phyloP scores from a whole-genome alignment of 768 basidiomycete genomes.

The Mrakia blollopis region DNA sequence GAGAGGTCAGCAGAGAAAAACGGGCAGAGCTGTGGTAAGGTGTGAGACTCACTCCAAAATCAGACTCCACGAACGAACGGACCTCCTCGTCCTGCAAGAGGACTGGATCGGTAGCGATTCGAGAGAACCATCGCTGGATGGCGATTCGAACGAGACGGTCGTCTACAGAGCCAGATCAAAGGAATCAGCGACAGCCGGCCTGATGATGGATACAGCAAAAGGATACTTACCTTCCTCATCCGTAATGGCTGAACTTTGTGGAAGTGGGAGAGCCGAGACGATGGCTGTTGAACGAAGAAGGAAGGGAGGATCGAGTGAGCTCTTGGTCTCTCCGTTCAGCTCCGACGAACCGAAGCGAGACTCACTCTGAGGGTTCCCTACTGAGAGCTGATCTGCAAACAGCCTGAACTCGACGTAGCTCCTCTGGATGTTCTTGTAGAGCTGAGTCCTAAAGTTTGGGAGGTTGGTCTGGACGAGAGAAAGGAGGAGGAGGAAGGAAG shows the following conservation, averaged over 20 bases:
- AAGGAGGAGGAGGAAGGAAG: background rate
- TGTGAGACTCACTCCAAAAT: conserved; percentile 64
- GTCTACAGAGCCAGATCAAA: conserved; percentile 48
- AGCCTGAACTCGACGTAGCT: conserved; percentile 92
- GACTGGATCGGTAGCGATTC: conserved; percentile 88
- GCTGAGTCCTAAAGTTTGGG: conserved; percentile 56
- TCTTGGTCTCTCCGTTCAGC: background rate
- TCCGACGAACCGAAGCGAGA: background rate
- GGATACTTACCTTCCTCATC: conserved; percentile 71
- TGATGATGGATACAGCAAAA: background rate
- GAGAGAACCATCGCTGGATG: conserved; percentile 88
- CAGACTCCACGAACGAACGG: conserved; percentile 90
- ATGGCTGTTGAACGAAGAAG: conserved; percentile 51
- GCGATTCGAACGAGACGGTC: conserved; percentile 91
- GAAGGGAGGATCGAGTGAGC: background rate
- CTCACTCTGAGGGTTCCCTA: conserved; percentile 79
- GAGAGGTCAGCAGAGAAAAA: background rate
- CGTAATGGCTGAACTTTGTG: conserved; percentile 91
- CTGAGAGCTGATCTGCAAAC: conserved; percentile 82
- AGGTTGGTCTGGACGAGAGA: conserved; percentile 70
- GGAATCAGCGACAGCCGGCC: background rate
- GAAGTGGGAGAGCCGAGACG: conserved; percentile 88
- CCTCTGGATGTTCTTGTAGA: conserved; percentile 86
- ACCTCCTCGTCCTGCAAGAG: conserved; percentile 85
- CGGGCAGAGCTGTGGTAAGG: too few species aligned